These are phyloP conservation scores for Mantamonas sphyraenae DNA, from an alignment of 78 protist species.

Conservation along the genomic window DNA sequence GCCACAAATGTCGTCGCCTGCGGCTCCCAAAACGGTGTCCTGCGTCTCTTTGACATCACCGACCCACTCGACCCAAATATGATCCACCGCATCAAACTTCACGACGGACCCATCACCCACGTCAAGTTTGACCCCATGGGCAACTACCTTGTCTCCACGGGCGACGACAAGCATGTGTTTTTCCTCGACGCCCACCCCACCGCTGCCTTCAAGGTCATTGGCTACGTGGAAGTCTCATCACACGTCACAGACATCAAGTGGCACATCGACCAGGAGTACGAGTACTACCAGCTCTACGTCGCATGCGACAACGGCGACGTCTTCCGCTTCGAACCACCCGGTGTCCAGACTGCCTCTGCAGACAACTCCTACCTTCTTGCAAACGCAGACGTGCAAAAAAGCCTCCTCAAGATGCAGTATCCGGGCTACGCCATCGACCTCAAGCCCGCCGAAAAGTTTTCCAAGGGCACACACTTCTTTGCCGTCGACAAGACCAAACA, in stretches of 20 bases:
- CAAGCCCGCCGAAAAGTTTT: not conserved
- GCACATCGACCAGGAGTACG: too few relatives aligned
- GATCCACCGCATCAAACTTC: constrained; percentile 1
- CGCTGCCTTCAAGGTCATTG: not conserved
- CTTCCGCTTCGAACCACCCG: not conserved
- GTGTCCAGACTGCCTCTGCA: not conserved
- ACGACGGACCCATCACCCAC: not conserved
- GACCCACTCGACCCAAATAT: not conserved
- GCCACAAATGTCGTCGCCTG: not conserved
- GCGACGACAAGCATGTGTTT: not conserved
- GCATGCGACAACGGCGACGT: constrained; percentile 6
- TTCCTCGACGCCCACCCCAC: too few relatives aligned
- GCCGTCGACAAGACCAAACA: not conserved
- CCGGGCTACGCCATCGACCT: not conserved
- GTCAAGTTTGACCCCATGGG: not conserved
- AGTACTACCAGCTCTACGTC: not conserved
- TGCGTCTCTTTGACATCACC: not conserved
- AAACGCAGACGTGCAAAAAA: constrained; percentile 1
- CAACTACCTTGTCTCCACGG: not conserved
- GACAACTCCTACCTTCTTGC: not conserved
- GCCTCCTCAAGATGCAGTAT: constrained; percentile 3
- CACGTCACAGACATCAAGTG: not conserved
- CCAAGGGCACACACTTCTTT: not conserved
- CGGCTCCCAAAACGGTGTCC: constrained; percentile 7
- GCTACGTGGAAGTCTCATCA: not conserved